Percentiles rank a stretch among this genome's conserved stretches.
These are phyloP conservation scores for Coemansia sp. DNA, from an alignment of 192 early-diverging fungal genomes.

Conservation along the genomic window DNA sequence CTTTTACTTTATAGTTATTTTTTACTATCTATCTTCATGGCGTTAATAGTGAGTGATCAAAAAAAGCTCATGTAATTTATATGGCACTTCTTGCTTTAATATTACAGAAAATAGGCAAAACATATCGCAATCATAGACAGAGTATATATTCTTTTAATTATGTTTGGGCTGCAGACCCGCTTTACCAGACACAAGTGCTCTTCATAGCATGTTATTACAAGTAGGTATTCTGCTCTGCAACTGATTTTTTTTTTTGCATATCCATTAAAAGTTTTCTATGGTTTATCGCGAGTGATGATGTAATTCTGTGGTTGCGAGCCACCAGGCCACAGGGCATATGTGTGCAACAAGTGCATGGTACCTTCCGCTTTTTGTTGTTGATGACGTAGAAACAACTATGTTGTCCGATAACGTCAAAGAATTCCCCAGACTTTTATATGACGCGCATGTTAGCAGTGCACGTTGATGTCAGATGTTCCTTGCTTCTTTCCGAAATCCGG, in stretches of 20 bases:
- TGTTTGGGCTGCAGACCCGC: not conserved
- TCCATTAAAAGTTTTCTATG: not conserved
- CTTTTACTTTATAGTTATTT: not conserved
- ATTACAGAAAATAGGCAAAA: not conserved
- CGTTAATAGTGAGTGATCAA: not conserved
- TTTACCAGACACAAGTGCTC: not conserved
- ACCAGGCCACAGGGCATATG: not conserved
- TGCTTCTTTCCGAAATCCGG: no score
- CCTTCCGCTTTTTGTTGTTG: not conserved
- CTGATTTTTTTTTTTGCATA: no score
- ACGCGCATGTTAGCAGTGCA: not conserved
- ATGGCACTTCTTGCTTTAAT: not conserved
- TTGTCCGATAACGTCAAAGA: not conserved
- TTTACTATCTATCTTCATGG: not conserved
- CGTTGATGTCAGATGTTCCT: no score
- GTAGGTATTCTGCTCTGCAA: not conserved
- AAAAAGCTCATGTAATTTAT: not conserved
- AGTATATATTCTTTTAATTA: not conserved
- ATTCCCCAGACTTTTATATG: not conserved
- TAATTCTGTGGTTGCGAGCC: not conserved
- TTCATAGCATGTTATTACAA: not conserved
- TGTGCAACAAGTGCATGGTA: not conserved
- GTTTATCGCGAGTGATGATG: not conserved
- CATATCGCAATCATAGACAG: no score
- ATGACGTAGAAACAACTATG: not conserved